Evolutionary conservation across 257 asterid genomes (phyloP).

Genomic region (Fraxinus quadrangulata): DNA sequence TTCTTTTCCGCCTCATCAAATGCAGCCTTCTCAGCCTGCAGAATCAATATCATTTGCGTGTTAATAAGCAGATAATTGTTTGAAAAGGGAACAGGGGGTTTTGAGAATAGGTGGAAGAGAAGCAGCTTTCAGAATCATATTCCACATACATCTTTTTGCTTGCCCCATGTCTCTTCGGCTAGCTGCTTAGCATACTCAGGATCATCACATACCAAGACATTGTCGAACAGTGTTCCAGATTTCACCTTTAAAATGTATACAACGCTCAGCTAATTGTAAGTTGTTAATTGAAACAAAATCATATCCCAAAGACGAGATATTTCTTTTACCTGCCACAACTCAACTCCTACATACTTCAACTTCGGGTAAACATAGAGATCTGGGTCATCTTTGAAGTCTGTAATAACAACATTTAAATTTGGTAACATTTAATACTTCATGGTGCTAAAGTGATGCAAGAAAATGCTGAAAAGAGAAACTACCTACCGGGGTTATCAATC

Average conservation of each 20-base stretch:
- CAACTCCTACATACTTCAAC: constrained; percentile 93
- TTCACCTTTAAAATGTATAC: constrained; percentile 66
- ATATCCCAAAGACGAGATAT: background rate
- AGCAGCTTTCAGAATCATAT: background rate
- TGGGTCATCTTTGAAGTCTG: constrained; percentile 97
- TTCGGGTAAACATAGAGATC: constrained; percentile 89
- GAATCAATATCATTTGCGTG: constrained; percentile 9
- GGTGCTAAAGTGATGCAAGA: background rate
- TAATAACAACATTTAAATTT: constrained; percentile 9
- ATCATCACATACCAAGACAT: constrained; percentile 77
- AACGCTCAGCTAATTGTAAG: constrained; percentile 8
- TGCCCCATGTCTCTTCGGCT: constrained; percentile 97
- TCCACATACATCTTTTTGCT: constrained; percentile 82
- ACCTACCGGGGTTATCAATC: constrained; percentile 84
- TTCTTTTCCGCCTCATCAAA: constrained; percentile 95
- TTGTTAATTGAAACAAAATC: background rate
- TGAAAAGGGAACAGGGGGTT: background rate
- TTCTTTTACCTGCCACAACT: constrained; percentile 89
- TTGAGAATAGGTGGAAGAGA: background rate
- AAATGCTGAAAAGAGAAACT: constrained; percentile 11
- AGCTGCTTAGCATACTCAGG: constrained; percentile 83
- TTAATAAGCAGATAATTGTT: background rate
- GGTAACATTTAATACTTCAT: background rate
- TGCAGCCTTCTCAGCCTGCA: constrained; percentile 93
- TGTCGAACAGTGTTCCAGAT: constrained; percentile 97